Evolutionary conservation across 1,139 yeast species (phyloP), one percentile per base, ranked within the genome.

Genomic region (Diutina rugosa): DNA sequence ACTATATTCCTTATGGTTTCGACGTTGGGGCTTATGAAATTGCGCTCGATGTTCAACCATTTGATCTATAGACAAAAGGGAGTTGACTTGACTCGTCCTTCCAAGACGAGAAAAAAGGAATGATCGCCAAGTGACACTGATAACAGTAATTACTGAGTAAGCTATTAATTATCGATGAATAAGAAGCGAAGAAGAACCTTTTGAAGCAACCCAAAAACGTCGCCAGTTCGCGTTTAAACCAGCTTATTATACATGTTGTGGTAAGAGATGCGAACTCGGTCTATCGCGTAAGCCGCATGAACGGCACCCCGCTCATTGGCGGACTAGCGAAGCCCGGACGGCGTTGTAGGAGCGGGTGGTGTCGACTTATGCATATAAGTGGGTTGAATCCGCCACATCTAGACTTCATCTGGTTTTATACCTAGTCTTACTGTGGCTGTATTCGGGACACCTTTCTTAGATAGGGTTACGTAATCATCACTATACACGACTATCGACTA

Each of bases 1-100:
- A 73, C 80, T 0, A 64, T 73, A 4, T 60, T 67, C 44, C 63
- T 72, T 53, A 72, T 73, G 74, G 58, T 67, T 16, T 63, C 59
- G 1, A 58, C 66, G 6, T 56, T 67, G 35, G 61, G 61, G 55
- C 60, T 64, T 10, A 41, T 67, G 41, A 62, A 64, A 52, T 18
- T 49, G 29, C 35, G 53, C 7, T 47, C 51, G n/a, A 10, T 47
- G n/a, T 47, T 47, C n/a, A 47, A 47, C n/a, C 51, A 47, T 14
- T 47, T 47, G 51, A 21, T 47, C 9, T 47, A 47, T n/a, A 26
- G 12, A 30, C n/a, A 14, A 10, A 26, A 26, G 8, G 49, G 32
- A 10, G 49, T 46, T 8, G 28, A 46, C n/a, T 46, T 46, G 49
- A 28, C 26, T 26, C 29, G 14, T 21, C 49, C 30, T 10, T 9